Base-by-base conservation (phyloP, 192 early-diverging fungal species). In the Coemansia sp. region DNA sequence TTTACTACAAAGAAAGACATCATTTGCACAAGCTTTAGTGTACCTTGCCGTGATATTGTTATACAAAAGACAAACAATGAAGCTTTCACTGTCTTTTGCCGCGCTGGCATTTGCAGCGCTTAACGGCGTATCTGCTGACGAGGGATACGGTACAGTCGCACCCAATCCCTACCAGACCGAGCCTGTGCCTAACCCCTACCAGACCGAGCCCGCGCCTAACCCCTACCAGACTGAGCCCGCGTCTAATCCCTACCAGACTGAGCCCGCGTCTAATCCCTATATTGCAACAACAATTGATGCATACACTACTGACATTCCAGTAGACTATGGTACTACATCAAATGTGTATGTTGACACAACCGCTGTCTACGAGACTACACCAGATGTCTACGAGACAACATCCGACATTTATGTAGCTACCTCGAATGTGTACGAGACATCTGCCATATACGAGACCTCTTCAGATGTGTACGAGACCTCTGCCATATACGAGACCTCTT, bases 41-140 rank as follows among this genome's bases (percentile, higher is more conserved):
- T 11, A 56, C 7, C 12, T 53, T 23, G 9, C 21, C 11, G 52
- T 18, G 13, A 16, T 23, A 53, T 53, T 53, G n/a, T 32, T 4
- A 32, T 32, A 32, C 32, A 53, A 56, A 65, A 53, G 13, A 15
- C 44, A 45, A 23, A 19, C 52, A 69, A 75, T 69, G 67, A 75
- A 47, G 52, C 16, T 58, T 21, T 68, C 62, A 39, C 6, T 75
- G 12, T 68, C 72, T 21, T 10, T 69, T 52, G 41, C 63, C 16
- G 56, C 58, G 7, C 6, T 63, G n/a, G 63, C 67, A 12, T 47
- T 69, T 23, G 41, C 44, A 49, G 59, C 67, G 40, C 10, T 61
- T 42, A 39, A 63, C 45, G 54, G 37, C 13, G 39, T 64, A 57
- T 56, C 37, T 32, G 64, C 64, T 40, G 64, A 57, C 18, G 68